Evolutionary conservation across 257 asterid genomes (phyloP).

Genomic region (Forsythia viridissima): DNA sequence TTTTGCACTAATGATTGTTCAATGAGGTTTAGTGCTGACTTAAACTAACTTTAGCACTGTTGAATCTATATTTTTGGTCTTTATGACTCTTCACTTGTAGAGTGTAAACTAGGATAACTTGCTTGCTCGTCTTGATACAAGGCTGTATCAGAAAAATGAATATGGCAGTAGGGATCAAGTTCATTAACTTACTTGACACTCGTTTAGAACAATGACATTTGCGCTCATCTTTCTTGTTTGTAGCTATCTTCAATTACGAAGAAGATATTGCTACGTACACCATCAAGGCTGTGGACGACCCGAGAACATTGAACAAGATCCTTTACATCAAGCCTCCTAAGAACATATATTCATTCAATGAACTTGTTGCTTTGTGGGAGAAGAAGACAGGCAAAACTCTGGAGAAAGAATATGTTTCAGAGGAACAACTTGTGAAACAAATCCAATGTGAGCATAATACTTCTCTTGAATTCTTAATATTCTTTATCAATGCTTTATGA

Average conservation of each 20-base stretch:
- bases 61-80: neutral
- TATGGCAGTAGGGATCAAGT: neutral
- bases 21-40: no score
- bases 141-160: neutral
- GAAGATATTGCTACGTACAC: constrained; percentile 58
- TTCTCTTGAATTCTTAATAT: neutral
- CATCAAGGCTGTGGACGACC: constrained; percentile 68
- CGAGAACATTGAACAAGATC: constrained; percentile 62
- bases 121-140: neutral
- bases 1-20: no score
- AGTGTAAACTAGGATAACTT: neutral
- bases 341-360: constrained; percentile 55
- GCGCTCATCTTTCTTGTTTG: neutral
- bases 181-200: neutral
- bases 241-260: constrained; percentile 67
- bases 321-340: constrained; percentile 58
- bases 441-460: constrained; percentile 39
- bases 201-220: neutral
- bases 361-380: constrained; percentile 73
- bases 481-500: neutral
- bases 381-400: constrained; percentile 67
- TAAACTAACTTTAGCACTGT: neutral
- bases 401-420: constrained; percentile 44
- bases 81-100: neutral
- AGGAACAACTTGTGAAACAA: constrained; percentile 50